Conservation (phyloP, 2,329 filamentous ascomycete genomes). For the Stagonosporopsis chrysanthemi region DNA sequence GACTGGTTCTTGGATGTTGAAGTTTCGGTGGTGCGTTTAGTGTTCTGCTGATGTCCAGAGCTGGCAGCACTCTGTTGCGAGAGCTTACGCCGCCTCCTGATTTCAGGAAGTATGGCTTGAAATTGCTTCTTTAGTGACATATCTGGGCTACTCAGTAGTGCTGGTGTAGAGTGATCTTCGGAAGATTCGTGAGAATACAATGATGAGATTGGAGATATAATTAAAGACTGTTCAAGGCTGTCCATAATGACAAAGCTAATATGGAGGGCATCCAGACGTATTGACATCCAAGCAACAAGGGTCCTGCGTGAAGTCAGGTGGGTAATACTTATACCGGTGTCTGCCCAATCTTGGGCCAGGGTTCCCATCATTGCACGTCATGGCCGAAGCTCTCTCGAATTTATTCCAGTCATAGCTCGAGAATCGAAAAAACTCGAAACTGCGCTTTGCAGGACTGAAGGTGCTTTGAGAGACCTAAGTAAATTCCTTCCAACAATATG, state of each 20-base stretch:
- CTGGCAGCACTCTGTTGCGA: neutral
- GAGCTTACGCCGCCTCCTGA: neutral
- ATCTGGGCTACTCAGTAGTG: neutral
- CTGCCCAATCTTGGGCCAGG: slow-evolving; percentile 5
- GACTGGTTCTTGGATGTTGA: neutral
- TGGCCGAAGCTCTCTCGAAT: neutral
- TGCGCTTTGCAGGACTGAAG: slow-evolving; percentile 2
- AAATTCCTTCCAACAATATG: neutral
- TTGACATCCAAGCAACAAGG: neutral
- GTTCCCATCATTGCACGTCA: slow-evolving; percentile 6
- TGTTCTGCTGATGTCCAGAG: neutral
- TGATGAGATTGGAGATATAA: neutral
- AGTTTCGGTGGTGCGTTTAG: neutral
- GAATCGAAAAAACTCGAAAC: slow-evolving; percentile 3
- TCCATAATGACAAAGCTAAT: neutral
- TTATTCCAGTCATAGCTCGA: slow-evolving; percentile 1
- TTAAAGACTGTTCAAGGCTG: neutral
- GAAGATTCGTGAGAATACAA: slow-evolving; percentile 1
- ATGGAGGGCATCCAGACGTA: neutral
- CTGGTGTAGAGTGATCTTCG: neutral
- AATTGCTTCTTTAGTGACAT: slow-evolving; percentile 7
- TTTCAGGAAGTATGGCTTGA: neutral
- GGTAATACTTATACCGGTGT: slow-evolving; percentile 8
- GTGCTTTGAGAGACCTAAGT: slow-evolving; percentile 12
- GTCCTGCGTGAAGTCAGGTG: neutral